Evolutionary conservation across 2,329 filamentous ascomycete species (phyloP).

Genomic region (Penicillium hesseltinei): DNA sequence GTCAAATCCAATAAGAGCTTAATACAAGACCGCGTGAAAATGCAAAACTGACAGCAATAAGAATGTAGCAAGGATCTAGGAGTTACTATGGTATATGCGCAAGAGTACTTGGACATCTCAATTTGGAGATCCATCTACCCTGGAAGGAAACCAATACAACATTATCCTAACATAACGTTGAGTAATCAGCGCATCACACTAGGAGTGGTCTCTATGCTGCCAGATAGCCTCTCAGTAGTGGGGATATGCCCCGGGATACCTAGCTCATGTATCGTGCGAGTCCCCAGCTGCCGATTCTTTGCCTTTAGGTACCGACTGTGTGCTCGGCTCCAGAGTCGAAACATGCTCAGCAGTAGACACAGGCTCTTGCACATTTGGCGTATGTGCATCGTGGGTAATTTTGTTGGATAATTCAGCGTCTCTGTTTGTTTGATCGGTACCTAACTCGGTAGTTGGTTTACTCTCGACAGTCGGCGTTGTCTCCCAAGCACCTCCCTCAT

Average conservation of each 20-base stretch:
- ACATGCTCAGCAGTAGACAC: neutral
- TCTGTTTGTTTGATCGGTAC: neutral
- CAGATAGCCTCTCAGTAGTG: neutral
- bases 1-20: too few species aligned
- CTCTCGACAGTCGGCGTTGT: too few species aligned
- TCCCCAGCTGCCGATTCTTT: neutral
- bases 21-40: too few species aligned
- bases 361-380: neutral
- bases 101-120: neutral
- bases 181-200: neutral
- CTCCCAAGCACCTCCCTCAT: neutral
- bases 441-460: neutral
- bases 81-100: neutral
- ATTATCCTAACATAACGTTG: neutral
- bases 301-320: neutral
- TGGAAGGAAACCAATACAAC: too few species aligned
- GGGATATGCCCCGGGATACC: neutral
- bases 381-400: neutral
- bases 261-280: neutral
- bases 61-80: too few species aligned
- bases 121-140: neutral
- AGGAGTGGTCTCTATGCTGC: neutral
- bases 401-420: neutral
- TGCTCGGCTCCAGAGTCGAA: neutral
- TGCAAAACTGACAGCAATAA: too few species aligned